Evolutionary conservation across 169 alveolate genomes (phyloP).

Genomic region (Babesia microti): DNA sequence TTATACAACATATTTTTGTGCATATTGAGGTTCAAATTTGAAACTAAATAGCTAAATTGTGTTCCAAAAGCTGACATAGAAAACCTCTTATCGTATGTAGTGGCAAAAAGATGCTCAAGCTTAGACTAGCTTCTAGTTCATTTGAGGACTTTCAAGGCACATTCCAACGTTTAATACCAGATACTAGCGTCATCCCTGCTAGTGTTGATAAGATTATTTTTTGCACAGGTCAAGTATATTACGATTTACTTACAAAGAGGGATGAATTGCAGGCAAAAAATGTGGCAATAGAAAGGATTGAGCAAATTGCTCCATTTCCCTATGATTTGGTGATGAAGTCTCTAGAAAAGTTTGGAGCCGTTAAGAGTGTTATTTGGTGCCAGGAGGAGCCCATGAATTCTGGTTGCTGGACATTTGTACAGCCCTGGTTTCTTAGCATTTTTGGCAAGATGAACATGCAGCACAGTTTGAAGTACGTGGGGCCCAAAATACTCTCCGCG

Average conservation of each 20-base stretch:
- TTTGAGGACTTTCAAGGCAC: constrained; percentile 49
- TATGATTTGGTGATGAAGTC: constrained; percentile 52
- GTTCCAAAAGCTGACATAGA: constrained; percentile 10
- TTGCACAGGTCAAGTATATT: constrained; percentile 84
- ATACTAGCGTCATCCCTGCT: constrained; percentile 23
- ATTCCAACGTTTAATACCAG: constrained; percentile 58
- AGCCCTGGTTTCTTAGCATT: constrained; percentile 20
- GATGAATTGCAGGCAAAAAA: constrained; percentile 32
- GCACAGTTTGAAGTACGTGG: constrained; percentile 17
- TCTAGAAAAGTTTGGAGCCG: constrained; percentile 44
- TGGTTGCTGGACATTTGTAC: constrained; percentile 73
- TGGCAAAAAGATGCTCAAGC: constrained; percentile 52
- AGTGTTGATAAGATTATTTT: constrained; percentile 67
- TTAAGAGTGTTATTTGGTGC: constrained; percentile 70
- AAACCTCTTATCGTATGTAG: constrained; percentile 54
- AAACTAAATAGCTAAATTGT: too few relatives aligned
- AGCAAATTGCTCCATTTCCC: constrained; percentile 84
- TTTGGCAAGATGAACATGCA: constrained; percentile 1
- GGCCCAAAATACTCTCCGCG: constrained; percentile 28
- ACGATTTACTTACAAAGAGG: constrained; percentile 61
- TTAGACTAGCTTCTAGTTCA: constrained; percentile 51
- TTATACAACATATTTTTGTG: background rate
- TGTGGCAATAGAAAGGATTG: constrained; percentile 72
- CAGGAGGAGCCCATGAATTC: constrained; percentile 84
- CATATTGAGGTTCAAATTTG: constrained; percentile 11